phyloP scores from a whole-genome alignment of 345 rosid genomes.

The Boechera retrofracta region DNA sequence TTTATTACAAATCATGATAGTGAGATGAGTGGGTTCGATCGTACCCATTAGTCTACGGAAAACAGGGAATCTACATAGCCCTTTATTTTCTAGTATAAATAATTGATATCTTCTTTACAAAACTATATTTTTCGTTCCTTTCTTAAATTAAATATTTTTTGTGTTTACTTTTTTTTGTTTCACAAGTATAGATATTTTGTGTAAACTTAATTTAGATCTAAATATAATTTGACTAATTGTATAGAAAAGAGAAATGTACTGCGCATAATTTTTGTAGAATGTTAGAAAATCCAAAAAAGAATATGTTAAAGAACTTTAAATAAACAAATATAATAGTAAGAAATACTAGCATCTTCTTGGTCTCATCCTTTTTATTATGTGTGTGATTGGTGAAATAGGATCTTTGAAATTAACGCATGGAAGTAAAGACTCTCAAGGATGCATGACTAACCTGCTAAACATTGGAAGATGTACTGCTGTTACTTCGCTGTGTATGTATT shows the following conservation, averaged over 20 bases:
- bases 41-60: slow-evolving; percentile 47
- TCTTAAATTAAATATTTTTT: too few species aligned
- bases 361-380: background rate
- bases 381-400: slow-evolving; percentile 20
- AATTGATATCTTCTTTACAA: background rate
- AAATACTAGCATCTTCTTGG: background rate
- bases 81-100: background rate
- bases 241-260: background rate
- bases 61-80: slow-evolving; percentile 14
- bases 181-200: background rate
- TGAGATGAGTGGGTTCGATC: slow-evolving; percentile 40
- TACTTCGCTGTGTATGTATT: slow-evolving; percentile 3
- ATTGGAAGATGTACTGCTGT: slow-evolving; percentile 33
- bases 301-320: too few species aligned
- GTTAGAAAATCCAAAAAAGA: background rate
- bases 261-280: background rate
- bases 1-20: slow-evolving; percentile 36
- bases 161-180: too few species aligned
- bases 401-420: slow-evolving; percentile 29
- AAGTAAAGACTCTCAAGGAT: slow-evolving; percentile 11
- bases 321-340: too few species aligned
- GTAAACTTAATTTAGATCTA: background rate
- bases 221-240: too few species aligned
- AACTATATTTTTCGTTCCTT: background rate
- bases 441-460: slow-evolving; percentile 27